Base-by-base conservation (phyloP, 2,329 filamentous ascomycete species). In the Ceratocystis albifundus region DNA sequence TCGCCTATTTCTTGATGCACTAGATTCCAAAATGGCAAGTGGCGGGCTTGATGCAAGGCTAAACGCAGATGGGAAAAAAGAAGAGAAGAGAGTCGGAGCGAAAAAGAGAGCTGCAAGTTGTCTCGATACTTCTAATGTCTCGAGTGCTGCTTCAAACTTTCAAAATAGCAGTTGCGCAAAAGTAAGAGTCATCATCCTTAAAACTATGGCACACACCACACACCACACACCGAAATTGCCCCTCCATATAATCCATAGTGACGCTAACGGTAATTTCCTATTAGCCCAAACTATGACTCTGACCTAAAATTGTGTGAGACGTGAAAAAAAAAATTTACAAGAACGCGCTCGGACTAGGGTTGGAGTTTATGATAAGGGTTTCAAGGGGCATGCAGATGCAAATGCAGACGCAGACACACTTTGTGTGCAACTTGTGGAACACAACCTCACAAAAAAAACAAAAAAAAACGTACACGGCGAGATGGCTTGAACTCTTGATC, bases 121-220 rank as follows among this genome's bases (percentile, higher is more conserved):
- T 25, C 48, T 53, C 10, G 22, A 53, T 15, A 53, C 22, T 53
- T 25, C 25, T 10, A 53, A 25, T 28, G 20, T 53, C 20, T 53
- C 48, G 20, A 53, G 20, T 25, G 48, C 5, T 10, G 48, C 48
- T 10, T 53, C 48, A n/a, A 53, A 25, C 48, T 53, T 25, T 28
- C 48, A 25, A 53, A 28, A 53, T 15, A 53, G 48, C 8, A 22
- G 10, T 3, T 53, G 10, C 48, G 15, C 20, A 28, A 28, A 53
- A 53, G 20, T 53, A 53, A 53, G 48, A 53, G 48, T 53, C 48
- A 53, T 53, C 48, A 53, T 53, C 48, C 22, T 15, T 25, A 12
- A 22, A 25, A 53, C 48, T 53, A 4, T 41, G 36, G 36, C 36
- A 5, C 20, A 12, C 36, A 41, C 36, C n/a, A n/a, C n/a, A n/a